Evolutionary conservation across 139 green algal species (phyloP).

Genomic region (Picochlorum sp.): DNA sequence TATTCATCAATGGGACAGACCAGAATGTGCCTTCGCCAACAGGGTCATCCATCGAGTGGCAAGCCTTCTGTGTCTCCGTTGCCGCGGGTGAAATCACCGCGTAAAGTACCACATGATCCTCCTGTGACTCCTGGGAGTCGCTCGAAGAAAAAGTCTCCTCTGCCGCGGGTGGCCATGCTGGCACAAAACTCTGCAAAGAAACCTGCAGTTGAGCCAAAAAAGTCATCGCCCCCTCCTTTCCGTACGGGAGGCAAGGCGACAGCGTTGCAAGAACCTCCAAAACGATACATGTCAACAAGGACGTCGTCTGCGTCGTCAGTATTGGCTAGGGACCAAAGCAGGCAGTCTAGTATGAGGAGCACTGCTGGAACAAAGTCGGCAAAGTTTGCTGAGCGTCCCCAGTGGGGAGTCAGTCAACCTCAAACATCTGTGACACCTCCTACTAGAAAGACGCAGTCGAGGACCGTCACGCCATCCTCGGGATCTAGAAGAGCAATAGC

Average conservation of each 20-base stretch:
- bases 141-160: neutral
- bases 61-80: constrained; percentile 1
- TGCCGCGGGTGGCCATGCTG: constrained; percentile 23
- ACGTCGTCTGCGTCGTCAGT: too few relatives aligned
- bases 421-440: neutral
- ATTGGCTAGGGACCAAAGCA: neutral
- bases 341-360: neutral
- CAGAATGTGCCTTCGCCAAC: too few relatives aligned
- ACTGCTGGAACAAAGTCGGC: constrained; percentile 1
- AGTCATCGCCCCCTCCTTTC: neutral
- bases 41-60: neutral
- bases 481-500: neutral
- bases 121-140: neutral
- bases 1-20: too few relatives aligned
- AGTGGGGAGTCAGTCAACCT: neutral
- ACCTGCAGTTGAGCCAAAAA: neutral
- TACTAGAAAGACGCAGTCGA: neutral
- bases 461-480: too few relatives aligned
- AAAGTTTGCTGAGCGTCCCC: neutral
- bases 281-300: too few relatives aligned
- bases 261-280: neutral
- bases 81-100: neutral
- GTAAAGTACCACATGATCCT: neutral
- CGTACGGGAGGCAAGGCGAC: neutral
- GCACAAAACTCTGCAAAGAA: constrained; percentile 8